Conservation (phyloP, 495 filamentous ascomycete genomes). For the Acidiella bohemica region DNA sequence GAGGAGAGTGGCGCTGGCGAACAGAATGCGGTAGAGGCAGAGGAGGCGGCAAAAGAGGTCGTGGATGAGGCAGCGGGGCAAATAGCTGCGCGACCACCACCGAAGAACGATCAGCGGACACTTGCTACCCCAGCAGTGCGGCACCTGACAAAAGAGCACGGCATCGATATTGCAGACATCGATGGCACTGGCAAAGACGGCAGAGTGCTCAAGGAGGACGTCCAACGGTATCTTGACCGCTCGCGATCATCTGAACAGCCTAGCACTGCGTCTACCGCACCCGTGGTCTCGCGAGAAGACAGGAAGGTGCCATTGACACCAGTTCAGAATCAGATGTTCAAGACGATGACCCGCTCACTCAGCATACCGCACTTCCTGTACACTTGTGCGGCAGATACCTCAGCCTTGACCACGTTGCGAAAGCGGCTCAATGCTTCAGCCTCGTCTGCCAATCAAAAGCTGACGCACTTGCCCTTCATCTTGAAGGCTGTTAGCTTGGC, state of each 20-base stretch:
- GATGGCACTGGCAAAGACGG: conserved; percentile 84
- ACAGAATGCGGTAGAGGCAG: conserved; percentile 27
- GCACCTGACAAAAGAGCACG: conserved; percentile 64
- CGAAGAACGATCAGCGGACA: conserved; percentile 37
- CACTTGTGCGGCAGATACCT: conserved; percentile 71
- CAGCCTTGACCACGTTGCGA: conserved; percentile 54
- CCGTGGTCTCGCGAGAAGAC: conserved; percentile 41
- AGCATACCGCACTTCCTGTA: conserved; percentile 89
- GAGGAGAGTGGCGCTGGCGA: conserved; percentile 25
- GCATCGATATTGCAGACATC: conserved; percentile 62
- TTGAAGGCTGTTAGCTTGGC: conserved; percentile 87
- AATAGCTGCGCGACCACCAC: not conserved
- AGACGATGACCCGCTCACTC: conserved; percentile 88
- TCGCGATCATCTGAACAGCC: not conserved
- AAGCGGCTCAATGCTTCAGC: conserved; percentile 44
- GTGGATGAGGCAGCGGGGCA: not conserved
- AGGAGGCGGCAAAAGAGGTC: conserved; percentile 3
- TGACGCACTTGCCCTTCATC: conserved; percentile 86
- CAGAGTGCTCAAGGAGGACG: conserved; percentile 83
- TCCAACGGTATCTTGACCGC: conserved; percentile 47
- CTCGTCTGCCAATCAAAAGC: conserved; percentile 33
- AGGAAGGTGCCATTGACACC: conserved; percentile 51
- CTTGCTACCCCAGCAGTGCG: conserved; percentile 89
- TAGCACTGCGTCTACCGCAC: conserved; percentile 16
- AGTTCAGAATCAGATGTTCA: conserved; percentile 90